phyloP scores from a whole-genome alignment of 148 eudicot genomes.

The Spergularia marina region DNA sequence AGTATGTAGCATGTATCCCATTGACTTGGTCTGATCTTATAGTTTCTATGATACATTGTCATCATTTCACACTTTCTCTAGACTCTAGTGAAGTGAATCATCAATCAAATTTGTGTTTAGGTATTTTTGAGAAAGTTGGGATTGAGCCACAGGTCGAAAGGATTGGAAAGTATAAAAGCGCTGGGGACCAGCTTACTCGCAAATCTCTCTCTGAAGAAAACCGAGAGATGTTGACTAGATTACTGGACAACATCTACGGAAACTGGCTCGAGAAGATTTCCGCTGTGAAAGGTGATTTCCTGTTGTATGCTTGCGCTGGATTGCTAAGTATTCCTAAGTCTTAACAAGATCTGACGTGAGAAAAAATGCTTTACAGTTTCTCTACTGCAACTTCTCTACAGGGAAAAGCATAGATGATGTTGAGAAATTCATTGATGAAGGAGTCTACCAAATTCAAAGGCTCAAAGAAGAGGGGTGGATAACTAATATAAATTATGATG shows the following conservation, averaged over 20 bases:
- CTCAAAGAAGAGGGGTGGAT: conserved; percentile 93
- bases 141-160: conserved; percentile 91
- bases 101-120: conserved; percentile 40
- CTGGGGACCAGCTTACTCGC: conserved; percentile 86
- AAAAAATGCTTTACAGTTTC: conserved; percentile 29
- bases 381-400: conserved; percentile 37
- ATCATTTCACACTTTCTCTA: conserved; percentile 1
- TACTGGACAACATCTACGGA: conserved; percentile 83
- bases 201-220: conserved; percentile 84
- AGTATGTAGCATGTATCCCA: neutral
- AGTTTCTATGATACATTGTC: neutral
- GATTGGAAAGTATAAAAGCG: conserved; percentile 95
- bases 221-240: conserved; percentile 85
- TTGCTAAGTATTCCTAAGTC: conserved; percentile 10
- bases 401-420: conserved; percentile 76
- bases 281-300: conserved; percentile 57
- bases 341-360: conserved; percentile 13
- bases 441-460: conserved; percentile 70
- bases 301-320: conserved; percentile 26
- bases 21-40: neutral
- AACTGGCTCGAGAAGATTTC: conserved; percentile 86
- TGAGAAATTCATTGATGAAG: conserved; percentile 80
- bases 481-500: conserved; percentile 84
- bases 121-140: conserved; percentile 86
- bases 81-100: neutral